phyloP scores from a whole-genome alignment of 768 basidiomycete species.

The Infundibulicybe gibba region DNA sequence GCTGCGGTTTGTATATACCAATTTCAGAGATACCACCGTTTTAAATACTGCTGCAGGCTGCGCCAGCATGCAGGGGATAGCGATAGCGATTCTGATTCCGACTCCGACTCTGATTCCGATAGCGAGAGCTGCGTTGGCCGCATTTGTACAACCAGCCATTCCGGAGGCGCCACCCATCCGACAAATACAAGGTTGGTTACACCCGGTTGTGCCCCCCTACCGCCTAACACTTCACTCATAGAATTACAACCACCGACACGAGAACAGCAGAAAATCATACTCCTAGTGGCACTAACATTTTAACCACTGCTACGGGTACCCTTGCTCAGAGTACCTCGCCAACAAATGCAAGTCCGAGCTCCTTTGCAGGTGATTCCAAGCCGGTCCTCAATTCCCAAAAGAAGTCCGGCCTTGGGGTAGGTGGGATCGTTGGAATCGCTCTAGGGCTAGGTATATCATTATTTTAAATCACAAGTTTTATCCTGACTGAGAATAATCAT shows the following conservation, averaged over 20 bases:
- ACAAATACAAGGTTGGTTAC: not conserved
- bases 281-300: not conserved
- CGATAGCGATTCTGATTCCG: constrained; percentile 10
- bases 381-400: not conserved
- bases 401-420: constrained; percentile 10
- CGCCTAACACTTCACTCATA: not conserved
- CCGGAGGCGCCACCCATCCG: not conserved
- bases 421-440: constrained; percentile 15
- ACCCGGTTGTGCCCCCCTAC: not conserved
- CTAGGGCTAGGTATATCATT: constrained; percentile 11
- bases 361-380: not conserved
- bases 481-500: not conserved
- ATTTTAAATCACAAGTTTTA: not conserved
- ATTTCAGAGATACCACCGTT: not conserved
- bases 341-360: not conserved
- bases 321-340: not conserved
- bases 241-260: not conserved
- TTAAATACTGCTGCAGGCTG: not conserved
- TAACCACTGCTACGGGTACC: not conserved
- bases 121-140: constrained; percentile 9
- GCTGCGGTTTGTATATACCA: no score
- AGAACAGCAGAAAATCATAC: not conserved
- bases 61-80: constrained; percentile 6
- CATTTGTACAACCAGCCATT: constrained; percentile 7
- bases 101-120: constrained; percentile 14